Conservation (phyloP, 2,329 filamentous ascomycete genomes). For the Aspergillus carbonarius region DNA sequence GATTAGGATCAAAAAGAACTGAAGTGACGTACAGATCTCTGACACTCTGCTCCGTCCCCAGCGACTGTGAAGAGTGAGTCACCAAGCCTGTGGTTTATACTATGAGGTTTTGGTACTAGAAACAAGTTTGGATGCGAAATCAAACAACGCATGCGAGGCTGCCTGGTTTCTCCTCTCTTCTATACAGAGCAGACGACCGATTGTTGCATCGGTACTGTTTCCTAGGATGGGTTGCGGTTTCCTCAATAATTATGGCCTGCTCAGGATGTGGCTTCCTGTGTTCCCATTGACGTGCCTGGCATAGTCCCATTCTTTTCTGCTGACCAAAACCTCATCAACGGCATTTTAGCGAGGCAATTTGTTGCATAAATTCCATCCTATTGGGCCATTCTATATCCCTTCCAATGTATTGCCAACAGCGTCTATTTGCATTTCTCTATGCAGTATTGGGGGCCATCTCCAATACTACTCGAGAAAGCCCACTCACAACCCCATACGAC, state of each 20-base stretch:
- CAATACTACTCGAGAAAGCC: background rate
- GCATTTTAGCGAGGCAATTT: background rate
- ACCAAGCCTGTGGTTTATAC: background rate
- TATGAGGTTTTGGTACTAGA: background rate
- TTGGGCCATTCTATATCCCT: background rate
- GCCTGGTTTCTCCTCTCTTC: background rate
- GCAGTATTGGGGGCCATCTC: background rate
- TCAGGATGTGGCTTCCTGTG: background rate
- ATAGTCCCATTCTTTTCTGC: background rate
- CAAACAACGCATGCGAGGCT: background rate
- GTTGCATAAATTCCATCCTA: background rate
- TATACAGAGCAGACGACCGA: background rate
- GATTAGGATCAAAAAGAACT: too few species aligned
- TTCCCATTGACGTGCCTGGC: background rate
- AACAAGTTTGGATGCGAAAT: background rate
- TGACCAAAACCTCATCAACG: background rate
- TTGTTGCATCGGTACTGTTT: background rate
- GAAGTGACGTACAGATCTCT: too few species aligned
- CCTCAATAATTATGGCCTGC: background rate
- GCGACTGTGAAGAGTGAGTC: background rate
- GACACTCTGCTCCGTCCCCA: background rate
- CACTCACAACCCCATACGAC: background rate
- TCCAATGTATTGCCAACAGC: constrained; percentile 3
- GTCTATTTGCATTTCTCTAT: background rate
- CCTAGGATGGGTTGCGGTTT: background rate